These are phyloP conservation scores for Mycothermus thermophilus DNA, from an alignment of 495 filamentous ascomycete species.

Conservation along the genomic window DNA sequence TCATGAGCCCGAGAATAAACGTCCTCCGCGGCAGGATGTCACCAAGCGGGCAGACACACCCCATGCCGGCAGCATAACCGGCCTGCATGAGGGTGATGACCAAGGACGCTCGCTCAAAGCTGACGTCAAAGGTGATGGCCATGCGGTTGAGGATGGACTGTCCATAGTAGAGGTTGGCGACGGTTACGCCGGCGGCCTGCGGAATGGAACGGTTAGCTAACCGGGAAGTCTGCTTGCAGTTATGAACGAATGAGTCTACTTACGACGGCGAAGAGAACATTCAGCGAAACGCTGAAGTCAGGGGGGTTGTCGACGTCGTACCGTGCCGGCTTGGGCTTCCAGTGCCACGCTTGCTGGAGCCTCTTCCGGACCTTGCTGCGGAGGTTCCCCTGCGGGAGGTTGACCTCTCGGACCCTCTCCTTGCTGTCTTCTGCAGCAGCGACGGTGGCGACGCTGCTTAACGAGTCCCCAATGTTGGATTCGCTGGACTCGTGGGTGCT, in stretches of 20 bases:
- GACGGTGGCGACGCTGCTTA: no score
- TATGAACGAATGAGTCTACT: no score
- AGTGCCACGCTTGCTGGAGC: conserved; percentile 6
- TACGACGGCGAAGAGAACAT: conserved; percentile 22
- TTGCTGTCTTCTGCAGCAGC: background rate
- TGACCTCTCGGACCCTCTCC: background rate
- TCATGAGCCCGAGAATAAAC: conserved; percentile 53
- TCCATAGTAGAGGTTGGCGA: conserved; percentile 58
- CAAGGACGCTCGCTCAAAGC: conserved; percentile 40
- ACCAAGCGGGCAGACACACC: conserved; percentile 66
- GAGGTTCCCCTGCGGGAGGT: background rate
- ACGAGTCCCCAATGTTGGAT: no score
- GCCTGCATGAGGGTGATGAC: conserved; percentile 70
- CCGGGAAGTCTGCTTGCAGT: no score
- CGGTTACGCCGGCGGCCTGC: conserved; percentile 31
- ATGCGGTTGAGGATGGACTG: conserved; percentile 55
- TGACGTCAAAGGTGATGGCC: conserved; percentile 46
- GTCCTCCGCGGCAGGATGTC: conserved; percentile 57
- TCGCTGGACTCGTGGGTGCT: no score
- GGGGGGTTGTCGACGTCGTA: conserved; percentile 22
- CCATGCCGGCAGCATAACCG: conserved; percentile 61
- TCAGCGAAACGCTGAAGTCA: conserved; percentile 21
- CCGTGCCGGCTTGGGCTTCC: conserved; percentile 18
- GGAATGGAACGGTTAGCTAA: no score
- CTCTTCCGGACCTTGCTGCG: background rate